Base-by-base conservation (phyloP, 2,329 filamentous ascomycete genomes). In the Colletotrichum australisinense region DNA sequence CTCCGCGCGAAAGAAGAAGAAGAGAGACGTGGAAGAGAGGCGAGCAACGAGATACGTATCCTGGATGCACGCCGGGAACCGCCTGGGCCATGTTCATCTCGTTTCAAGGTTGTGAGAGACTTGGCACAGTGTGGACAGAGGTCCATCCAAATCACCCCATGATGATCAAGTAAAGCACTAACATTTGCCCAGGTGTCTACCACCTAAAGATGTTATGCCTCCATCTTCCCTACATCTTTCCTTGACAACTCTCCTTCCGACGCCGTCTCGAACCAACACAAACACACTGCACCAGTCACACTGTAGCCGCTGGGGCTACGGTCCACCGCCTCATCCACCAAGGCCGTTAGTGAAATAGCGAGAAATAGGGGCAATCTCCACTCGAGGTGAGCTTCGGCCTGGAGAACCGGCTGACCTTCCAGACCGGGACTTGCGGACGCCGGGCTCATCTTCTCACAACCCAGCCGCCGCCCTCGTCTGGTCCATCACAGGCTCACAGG, bases 351-450 rank as follows among this genome's bases (percentile, higher is more conserved):
- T 58, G 58, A 59, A 5, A 63, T 63, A 52, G 6, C 65, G 58
- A 63, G 60, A 64, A 70, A 73, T 73, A 71, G 71, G 71, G 71
- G 71, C 62, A 73, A 73, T 73, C 71, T 73, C 71, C 71, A 71
- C 63, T 57, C 71, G 38, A 69, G 28, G 66, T 56, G 59, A 64
- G 58, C 58, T 46, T 59, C 53, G 65, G 66, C 65, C 64, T 72
- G 64, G 65, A 69, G 53, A 24, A 59, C 42, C 65, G 65, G 69
- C 69, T 69, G 59, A 57, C 7, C 60, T 73, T 70, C 71, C 62
- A 73, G 67, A 65, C 71, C 71, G 71, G 67, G 60, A 66, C 67
- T 22, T 62, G 55, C 67, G 67, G 60, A 64, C 67, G 67, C 70
- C 38, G 38, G 38, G 38, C 38, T 8, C 38, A 42, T 42, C 14